Evolutionary conservation across 176 grass and related monocot genomes (phyloP), one percentile per base, ranked within the genome.

Genomic region (Phoenix roebelenii): DNA sequence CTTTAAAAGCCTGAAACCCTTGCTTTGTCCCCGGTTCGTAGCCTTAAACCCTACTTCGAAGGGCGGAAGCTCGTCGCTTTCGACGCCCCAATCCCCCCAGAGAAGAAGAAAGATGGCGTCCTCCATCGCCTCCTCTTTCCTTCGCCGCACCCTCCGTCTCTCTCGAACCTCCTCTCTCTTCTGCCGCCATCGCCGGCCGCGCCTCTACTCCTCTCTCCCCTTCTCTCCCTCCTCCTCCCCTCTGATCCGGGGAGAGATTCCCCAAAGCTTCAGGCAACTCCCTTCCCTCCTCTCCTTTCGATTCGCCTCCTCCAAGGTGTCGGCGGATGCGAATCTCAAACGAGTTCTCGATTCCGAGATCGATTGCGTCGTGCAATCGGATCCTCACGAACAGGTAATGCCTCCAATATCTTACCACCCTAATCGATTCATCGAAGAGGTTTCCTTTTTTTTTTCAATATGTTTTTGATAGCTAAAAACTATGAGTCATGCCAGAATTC

Each of bases 311-410:
- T 74, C 79, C 72, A 79, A 79, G 75, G 54, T 57, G 29, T 76
- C 75, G 7, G 75, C 78, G 2, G 79, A 85, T 17, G 78, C 82
- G 56, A 85, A 76, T 60, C 76, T 85, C 50, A 73, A 26, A 76
- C 63, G 68, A 56, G 79, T 90, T 50, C 69, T 90, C 60, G 82
- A 90, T 23, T 90, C 78, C 64, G 87, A 90, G 82, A 85, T 85
- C 64, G 64, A 79, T 17, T 85, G 87, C 51, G 68, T 64, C 25
- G 18, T 73, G 18, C 28, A 82, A 32, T 58, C 82, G 7, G 75
- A 85, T 18, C 50, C 72, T 14, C 3, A 9, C 22, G 75, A 54
- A 20, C 25, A 68, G 73, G 67, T 82, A 51, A 26, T 44, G 35
- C 35, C 35, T 44, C 2, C 35, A 30, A 0, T 44, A 44, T 5